phyloP scores from a whole-genome alignment of 23 red algal species.

The Gracilaria domingensis region DNA sequence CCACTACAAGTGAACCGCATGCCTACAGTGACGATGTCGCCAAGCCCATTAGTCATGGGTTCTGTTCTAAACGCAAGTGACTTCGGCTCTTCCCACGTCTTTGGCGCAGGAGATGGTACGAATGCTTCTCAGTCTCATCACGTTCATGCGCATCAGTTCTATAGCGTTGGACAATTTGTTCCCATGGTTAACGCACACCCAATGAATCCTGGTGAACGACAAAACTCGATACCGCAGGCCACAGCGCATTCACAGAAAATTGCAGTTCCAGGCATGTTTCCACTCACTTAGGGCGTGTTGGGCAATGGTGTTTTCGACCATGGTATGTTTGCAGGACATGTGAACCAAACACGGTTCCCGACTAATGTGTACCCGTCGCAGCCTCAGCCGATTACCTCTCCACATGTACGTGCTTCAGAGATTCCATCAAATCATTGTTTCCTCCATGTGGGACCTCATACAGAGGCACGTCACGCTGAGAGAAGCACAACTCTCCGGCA shows the following conservation, averaged over 20 bases:
- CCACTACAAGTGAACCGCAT: constrained; percentile 12
- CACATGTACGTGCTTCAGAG: not conserved
- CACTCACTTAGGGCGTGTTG: constrained; percentile 47
- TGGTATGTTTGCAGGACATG: not conserved
- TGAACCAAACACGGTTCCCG: constrained; percentile 13
- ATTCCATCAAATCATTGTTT: not conserved
- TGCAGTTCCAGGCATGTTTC: constrained; percentile 33
- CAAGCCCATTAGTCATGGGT: constrained; percentile 19
- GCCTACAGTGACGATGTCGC: constrained; percentile 15
- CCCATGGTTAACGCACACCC: constrained; percentile 53
- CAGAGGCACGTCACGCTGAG: not conserved
- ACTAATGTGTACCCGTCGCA: constrained; percentile 7
- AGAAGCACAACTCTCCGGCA: not conserved
- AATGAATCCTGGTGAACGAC: no score
- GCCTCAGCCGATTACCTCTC: not conserved
- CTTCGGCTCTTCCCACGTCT: not conserved
- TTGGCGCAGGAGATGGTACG: not conserved
- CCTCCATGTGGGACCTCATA: constrained; percentile 2
- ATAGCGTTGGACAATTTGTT: constrained; percentile 46
- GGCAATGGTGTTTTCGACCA: constrained; percentile 19
- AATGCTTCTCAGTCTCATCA: not conserved
- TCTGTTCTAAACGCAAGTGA: constrained; percentile 9
- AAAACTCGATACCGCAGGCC: not conserved
- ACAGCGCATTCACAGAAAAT: not conserved
- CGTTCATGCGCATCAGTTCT: constrained; percentile 42